A percentile compares a stretch with the other conserved stretches of the same genome.
Evolutionary conservation across 306 rosid species (phyloP).

Genomic region (Calophaca sinica): DNA sequence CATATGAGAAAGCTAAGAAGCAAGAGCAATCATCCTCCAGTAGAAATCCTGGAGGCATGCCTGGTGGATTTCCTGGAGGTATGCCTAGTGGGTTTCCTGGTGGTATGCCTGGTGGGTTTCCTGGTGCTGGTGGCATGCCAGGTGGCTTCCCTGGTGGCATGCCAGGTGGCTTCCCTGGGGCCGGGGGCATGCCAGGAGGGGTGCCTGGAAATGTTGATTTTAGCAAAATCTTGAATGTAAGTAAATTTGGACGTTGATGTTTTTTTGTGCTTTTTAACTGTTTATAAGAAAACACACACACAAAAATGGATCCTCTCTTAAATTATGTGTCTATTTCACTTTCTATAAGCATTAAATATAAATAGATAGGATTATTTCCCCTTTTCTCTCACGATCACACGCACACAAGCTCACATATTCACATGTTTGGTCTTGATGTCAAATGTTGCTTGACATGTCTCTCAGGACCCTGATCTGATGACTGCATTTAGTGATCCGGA

Average conservation of each 20-base stretch:
- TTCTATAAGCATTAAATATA: background rate
- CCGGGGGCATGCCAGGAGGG: slow-evolving; percentile 69
- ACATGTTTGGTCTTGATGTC: slow-evolving; percentile 12
- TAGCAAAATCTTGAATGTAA: slow-evolving; percentile 84
- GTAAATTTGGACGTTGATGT: slow-evolving; percentile 40
- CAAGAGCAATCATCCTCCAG: slow-evolving; percentile 83
- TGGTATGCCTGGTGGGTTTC: slow-evolving; percentile 58
- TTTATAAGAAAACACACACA: slow-evolving; percentile 1
- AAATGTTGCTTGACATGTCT: slow-evolving; percentile 14
- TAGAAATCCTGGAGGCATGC: slow-evolving; percentile 72
- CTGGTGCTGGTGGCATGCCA: slow-evolving; percentile 47
- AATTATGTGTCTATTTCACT: background rate
- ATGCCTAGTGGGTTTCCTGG: slow-evolving; percentile 66
- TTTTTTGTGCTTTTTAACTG: slow-evolving; percentile 4
- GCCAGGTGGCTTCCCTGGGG: slow-evolving; percentile 62
- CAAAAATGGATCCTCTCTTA: background rate
- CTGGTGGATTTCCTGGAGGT: slow-evolving; percentile 69
- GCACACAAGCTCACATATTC: background rate
- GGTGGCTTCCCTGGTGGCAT: slow-evolving; percentile 55
- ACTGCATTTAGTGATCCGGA: slow-evolving; percentile 88
- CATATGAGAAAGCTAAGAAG: slow-evolving; percentile 88
- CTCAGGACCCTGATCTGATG: slow-evolving; percentile 90
- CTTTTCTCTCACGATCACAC: background rate
- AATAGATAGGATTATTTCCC: background rate
- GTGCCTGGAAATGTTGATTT: slow-evolving; percentile 91